A percentile compares a stretch with the other conserved stretches of the same genome.
These are phyloP conservation scores for Mucor indicus DNA, from an alignment of 371 early-diverging fungal genomes.

Conservation along the genomic window DNA sequence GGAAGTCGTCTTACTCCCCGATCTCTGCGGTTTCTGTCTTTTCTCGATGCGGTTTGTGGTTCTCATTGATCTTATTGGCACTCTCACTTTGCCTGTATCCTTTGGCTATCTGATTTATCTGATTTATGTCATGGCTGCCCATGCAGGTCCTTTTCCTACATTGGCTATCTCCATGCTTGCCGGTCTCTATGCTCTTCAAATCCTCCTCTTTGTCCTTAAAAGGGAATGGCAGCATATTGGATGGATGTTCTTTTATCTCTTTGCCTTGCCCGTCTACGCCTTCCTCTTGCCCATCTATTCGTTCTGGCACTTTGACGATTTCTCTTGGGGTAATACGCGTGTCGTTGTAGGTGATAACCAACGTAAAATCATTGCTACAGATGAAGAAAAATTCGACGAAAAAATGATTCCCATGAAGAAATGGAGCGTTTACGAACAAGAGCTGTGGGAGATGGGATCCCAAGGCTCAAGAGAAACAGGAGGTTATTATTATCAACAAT, in stretches of 20 bases:
- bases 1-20: slow-evolving; percentile 80
- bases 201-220: slow-evolving; percentile 78
- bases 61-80: slow-evolving; percentile 89
- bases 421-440: slow-evolving; percentile 87
- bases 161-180: slow-evolving; percentile 55
- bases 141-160: slow-evolving; percentile 37
- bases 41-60: slow-evolving; percentile 95
- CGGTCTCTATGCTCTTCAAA: slow-evolving; percentile 80
- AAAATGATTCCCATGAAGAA: slow-evolving; percentile 79
- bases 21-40: slow-evolving; percentile 94
- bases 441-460: slow-evolving; percentile 65
- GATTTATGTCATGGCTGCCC: slow-evolving; percentile 51
- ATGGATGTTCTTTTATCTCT: slow-evolving; percentile 88
- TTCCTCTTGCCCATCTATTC: slow-evolving; percentile 72
- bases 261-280: slow-evolving; percentile 76
- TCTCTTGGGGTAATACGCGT: slow-evolving; percentile 90
- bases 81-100: slow-evolving; percentile 91
- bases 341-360: slow-evolving; percentile 64
- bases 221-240: slow-evolving; percentile 90
- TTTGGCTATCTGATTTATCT: slow-evolving; percentile 74
- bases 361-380: slow-evolving; percentile 47
- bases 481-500: too few species aligned
- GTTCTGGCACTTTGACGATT: slow-evolving; percentile 90
- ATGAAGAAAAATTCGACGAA: slow-evolving; percentile 76
- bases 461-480: slow-evolving; percentile 44